Conservation (phyloP, 1,284 basidiomycete species). For the Malassezia sp. region DNA sequence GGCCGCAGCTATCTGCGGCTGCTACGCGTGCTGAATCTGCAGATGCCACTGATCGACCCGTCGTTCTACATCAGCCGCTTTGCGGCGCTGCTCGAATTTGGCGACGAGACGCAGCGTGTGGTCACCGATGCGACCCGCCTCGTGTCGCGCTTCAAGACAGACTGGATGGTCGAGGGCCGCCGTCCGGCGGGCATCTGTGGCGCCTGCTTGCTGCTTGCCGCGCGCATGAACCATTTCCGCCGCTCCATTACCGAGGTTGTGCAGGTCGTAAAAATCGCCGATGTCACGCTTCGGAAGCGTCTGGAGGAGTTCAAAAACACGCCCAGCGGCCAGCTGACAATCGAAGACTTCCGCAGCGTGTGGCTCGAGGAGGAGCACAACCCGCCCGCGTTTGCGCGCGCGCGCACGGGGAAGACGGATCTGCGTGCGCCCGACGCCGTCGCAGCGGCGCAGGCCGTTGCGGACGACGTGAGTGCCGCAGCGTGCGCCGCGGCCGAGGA, state of each 20-base stretch:
- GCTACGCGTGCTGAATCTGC: constrained; percentile 73
- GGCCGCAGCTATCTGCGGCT: constrained; percentile 92
- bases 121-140: constrained; percentile 87
- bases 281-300: constrained; percentile 81
- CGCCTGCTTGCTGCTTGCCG: constrained; percentile 83
- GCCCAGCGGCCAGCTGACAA: constrained; percentile 68
- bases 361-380: constrained; percentile 85
- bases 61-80: constrained; percentile 95
- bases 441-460: constrained; percentile 29
- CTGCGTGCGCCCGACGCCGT: constrained; percentile 19
- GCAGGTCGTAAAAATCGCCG: constrained; percentile 87
- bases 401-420: constrained; percentile 61
- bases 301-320: constrained; percentile 92
- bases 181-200: constrained; percentile 95
- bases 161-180: constrained; percentile 93
- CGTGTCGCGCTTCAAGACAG: constrained; percentile 83
- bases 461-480: constrained; percentile 5
- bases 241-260: constrained; percentile 88
- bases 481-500: too few species aligned
- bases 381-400: constrained; percentile 64
- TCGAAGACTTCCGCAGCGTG: constrained; percentile 80
- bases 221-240: constrained; percentile 95
- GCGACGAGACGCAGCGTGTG: constrained; percentile 80
- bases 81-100: constrained; percentile 89
- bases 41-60: constrained; percentile 78